These are phyloP conservation scores for Auriculariales sp. DNA, from an alignment of 768 basidiomycete genomes.

Conservation along the genomic window DNA sequence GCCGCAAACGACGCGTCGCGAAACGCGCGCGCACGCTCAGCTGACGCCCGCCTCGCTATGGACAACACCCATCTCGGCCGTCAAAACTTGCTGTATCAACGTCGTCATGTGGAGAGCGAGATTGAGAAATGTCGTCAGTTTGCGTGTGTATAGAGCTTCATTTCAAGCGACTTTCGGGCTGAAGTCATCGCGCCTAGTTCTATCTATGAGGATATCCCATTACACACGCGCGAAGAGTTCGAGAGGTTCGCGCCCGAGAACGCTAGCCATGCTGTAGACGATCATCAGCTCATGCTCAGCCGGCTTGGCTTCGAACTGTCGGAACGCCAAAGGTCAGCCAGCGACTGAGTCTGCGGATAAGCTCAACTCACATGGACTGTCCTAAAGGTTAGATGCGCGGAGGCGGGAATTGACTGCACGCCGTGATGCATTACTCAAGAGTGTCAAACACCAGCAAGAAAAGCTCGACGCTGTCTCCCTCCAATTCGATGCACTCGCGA, in stretches of 20 bases:
- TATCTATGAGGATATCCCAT: constrained; percentile 74
- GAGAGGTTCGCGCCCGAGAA: constrained; percentile 51
- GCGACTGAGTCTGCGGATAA: background rate
- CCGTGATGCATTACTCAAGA: constrained; percentile 69
- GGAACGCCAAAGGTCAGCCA: constrained; percentile 67
- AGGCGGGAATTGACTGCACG: constrained; percentile 51
- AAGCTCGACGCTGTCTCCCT: constrained; percentile 67
- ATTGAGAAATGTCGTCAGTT: constrained; percentile 89
- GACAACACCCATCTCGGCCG: constrained; percentile 77
- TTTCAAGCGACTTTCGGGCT: background rate
- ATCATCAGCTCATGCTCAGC: constrained; percentile 79
- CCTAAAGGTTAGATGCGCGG: constrained; percentile 5
- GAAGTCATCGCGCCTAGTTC: constrained; percentile 47
- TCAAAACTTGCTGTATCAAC: constrained; percentile 81
- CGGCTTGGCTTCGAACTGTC: constrained; percentile 75
- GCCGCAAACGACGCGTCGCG: constrained; percentile 58
- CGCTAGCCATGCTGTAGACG: constrained; percentile 46
- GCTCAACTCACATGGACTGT: background rate
- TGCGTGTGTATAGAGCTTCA: constrained; percentile 64
- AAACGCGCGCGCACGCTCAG: constrained; percentile 45
- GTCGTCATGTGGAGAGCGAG: constrained; percentile 78
- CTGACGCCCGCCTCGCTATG: constrained; percentile 73
- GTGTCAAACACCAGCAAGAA: constrained; percentile 56
- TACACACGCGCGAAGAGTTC: constrained; percentile 61
- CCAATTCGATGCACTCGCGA: constrained; percentile 64